phyloP scores from a whole-genome alignment of 192 early-diverging fungal genomes.

The Phycomyces blakesleeanus region DNA sequence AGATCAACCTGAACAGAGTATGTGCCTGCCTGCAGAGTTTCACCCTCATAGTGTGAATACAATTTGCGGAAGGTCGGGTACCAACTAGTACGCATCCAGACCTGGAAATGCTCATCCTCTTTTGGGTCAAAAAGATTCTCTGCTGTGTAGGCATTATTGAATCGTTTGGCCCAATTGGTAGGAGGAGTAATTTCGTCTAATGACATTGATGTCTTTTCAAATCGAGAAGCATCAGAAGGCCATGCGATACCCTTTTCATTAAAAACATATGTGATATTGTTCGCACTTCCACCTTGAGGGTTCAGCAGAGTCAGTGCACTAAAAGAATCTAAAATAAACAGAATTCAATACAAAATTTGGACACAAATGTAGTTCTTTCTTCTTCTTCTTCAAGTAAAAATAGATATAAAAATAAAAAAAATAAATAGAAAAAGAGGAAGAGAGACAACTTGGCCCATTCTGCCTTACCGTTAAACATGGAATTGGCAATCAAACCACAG shows the following conservation, averaged over 20 bases:
- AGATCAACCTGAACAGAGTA: slow-evolving; percentile 74
- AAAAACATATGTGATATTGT: slow-evolving; percentile 53
- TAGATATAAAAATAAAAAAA: too few species aligned
- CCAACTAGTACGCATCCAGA: slow-evolving; percentile 98
- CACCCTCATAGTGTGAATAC: slow-evolving; percentile 68
- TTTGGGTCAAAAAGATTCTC: slow-evolving; percentile 58
- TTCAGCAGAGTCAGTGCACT: slow-evolving; percentile 51
- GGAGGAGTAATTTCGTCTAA: slow-evolving; percentile 70
- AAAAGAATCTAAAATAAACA: slow-evolving; percentile 54
- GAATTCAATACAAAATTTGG: background rate
- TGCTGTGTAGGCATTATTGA: slow-evolving; percentile 50
- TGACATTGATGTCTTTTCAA: slow-evolving; percentile 52
- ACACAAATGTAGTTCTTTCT: too few species aligned
- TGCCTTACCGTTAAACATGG: slow-evolving; percentile 84
- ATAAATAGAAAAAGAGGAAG: too few species aligned
- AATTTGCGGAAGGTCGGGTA: slow-evolving; percentile 96
- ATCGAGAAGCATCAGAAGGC: slow-evolving; percentile 76
- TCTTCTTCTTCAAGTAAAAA: too few species aligned
- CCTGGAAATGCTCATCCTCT: slow-evolving; percentile 82
- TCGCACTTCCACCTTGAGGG: slow-evolving; percentile 35
- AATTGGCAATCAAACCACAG: slow-evolving; percentile 98
- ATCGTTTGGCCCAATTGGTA: slow-evolving; percentile 76
- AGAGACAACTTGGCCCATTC: too few species aligned
- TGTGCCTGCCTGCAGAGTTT: slow-evolving; percentile 57
- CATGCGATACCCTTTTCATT: slow-evolving; percentile 78